Percentiles rank a stretch among this genome's conserved stretches.
phyloP scores from a whole-genome alignment of 2,329 filamentous ascomycete genomes.

The Gliomastix tumulicola region DNA sequence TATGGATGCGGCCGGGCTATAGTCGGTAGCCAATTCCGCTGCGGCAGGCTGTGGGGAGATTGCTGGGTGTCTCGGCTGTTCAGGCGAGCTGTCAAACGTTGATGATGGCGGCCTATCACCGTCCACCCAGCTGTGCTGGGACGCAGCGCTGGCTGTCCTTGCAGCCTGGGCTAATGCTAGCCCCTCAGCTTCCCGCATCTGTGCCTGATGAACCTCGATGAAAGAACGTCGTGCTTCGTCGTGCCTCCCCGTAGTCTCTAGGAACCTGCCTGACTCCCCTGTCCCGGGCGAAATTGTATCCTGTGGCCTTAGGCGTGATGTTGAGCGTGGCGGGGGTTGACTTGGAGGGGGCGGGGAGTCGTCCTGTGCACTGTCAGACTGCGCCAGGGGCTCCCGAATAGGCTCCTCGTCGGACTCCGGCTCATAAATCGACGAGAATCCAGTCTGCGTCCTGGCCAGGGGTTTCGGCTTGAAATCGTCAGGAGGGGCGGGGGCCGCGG shows the following conservation, averaged over 20 bases:
- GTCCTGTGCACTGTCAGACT: slow-evolving; percentile 5
- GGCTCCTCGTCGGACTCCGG: slow-evolving; percentile 8
- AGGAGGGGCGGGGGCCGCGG: slow-evolving; percentile 5
- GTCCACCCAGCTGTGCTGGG: slow-evolving; percentile 23
- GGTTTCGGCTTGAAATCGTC: slow-evolving; percentile 44
- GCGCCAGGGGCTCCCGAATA: not conserved
- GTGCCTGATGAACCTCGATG: slow-evolving; percentile 50
- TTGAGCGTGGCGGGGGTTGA: not conserved
- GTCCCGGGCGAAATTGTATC: slow-evolving; percentile 21
- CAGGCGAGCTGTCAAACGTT: slow-evolving; percentile 11
- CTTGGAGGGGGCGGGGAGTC: not conserved
- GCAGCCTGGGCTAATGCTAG: slow-evolving; percentile 48
- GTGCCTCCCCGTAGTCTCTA: slow-evolving; percentile 30
- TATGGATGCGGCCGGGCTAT: slow-evolving; percentile 33
- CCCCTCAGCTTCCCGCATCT: slow-evolving; percentile 56
- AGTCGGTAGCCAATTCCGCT: slow-evolving; percentile 18
- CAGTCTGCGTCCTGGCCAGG: slow-evolving; percentile 52
- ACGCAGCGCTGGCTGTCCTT: slow-evolving; percentile 20
- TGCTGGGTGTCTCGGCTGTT: slow-evolving; percentile 9
- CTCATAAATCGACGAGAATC: slow-evolving; percentile 30
- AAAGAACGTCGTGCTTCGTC: slow-evolving; percentile 51
- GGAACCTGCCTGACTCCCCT: slow-evolving; percentile 29
- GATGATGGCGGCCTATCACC: slow-evolving; percentile 8
- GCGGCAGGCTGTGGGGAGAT: slow-evolving; percentile 18
- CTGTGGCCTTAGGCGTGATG: not conserved